Percentiles rank a stretch among this genome's conserved stretches.
Conservation (phyloP, 495 filamentous ascomycete genomes). For the Hypoxylon crocopeplum region DNA sequence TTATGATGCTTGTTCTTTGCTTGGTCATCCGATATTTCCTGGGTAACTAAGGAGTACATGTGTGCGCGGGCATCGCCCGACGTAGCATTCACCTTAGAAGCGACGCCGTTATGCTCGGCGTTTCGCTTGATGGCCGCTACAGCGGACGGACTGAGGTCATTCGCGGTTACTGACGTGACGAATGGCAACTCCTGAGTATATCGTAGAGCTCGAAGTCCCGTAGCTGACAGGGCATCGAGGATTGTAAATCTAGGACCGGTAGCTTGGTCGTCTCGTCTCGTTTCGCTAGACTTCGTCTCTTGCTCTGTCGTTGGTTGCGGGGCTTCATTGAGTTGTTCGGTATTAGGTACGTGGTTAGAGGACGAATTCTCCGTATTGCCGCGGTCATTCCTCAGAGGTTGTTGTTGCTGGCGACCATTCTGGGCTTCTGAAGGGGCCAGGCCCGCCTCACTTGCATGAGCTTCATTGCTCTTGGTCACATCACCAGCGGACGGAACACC, state of each 20-base stretch:
- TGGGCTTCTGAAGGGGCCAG: constrained; percentile 17
- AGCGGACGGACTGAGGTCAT: constrained; percentile 81
- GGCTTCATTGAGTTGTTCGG: constrained; percentile 4
- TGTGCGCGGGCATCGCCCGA: constrained; percentile 83
- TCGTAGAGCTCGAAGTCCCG: constrained; percentile 87
- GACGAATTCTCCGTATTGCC: not conserved
- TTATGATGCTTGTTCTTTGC: constrained; percentile 38
- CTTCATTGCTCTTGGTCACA: constrained; percentile 8
- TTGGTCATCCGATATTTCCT: constrained; percentile 39
- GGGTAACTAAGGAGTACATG: constrained; percentile 75
- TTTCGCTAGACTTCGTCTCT: constrained; percentile 27
- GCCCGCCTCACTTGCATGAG: not conserved
- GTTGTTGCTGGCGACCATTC: constrained; percentile 29
- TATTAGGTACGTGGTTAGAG: not conserved
- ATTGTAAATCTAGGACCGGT: constrained; percentile 68
- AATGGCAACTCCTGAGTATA: constrained; percentile 91
- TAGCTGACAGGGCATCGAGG: constrained; percentile 93
- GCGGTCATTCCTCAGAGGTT: not conserved
- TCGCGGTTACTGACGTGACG: constrained; percentile 81
- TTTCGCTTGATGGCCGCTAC: constrained; percentile 83
- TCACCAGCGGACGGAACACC: constrained; percentile 25
- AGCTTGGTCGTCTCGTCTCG: constrained; percentile 10
- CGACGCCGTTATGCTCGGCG: constrained; percentile 78
- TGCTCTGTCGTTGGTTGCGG: constrained; percentile 22
- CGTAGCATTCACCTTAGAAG: constrained; percentile 72